These are phyloP conservation scores for Mesembryanthemum crystallinum DNA, from an alignment of 148 eudicot species.

Conservation along the genomic window DNA sequence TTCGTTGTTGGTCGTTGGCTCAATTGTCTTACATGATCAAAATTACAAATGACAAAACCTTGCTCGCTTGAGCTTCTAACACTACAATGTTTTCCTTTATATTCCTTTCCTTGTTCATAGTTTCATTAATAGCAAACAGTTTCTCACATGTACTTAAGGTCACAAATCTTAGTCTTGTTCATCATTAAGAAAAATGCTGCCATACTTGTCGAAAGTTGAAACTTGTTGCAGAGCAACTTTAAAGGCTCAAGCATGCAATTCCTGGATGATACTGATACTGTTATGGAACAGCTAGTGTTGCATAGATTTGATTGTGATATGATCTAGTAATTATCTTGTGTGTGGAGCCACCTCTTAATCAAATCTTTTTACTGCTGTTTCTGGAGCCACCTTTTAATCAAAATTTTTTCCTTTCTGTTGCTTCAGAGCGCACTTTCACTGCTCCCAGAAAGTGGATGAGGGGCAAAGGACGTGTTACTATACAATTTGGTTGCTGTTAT, in stretches of 20 bases:
- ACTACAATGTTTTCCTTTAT: neutral
- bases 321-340: neutral
- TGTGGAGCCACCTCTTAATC: neutral
- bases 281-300: neutral
- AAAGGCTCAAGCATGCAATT: neutral
- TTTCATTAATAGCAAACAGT: neutral
- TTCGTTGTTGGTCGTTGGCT: no score
- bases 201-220: neutral
- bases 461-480: conserved; percentile 91
- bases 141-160: neutral
- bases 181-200: neutral
- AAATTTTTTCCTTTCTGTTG: conserved; percentile 10
- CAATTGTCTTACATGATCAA: no score
- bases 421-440: conserved; percentile 74
- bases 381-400: conserved; percentile 2
- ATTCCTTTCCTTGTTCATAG: neutral
- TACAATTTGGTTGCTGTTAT: conserved; percentile 90
- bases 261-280: neutral
- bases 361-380: neutral
- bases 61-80: neutral
- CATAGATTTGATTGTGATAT: neutral
- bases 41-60: no score
- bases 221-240: neutral
- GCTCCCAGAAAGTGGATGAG: conserved; percentile 96
- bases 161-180: neutral